Conservation (phyloP, 257 asterid species). For the Salvia hispanica region DNA sequence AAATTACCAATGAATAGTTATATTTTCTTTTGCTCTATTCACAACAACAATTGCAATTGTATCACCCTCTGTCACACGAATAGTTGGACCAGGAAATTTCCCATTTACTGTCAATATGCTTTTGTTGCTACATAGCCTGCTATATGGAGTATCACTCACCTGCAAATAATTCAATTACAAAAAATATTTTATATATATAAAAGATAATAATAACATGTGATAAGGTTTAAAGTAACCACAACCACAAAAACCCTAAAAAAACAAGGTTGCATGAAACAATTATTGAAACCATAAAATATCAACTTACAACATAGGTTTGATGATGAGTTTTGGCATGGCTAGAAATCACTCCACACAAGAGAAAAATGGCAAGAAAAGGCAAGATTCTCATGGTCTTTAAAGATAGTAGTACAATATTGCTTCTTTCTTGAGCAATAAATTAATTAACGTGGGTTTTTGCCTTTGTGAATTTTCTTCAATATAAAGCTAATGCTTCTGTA, state of each 20-base stretch:
- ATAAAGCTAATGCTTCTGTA: background rate
- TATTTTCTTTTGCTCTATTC: slow-evolving; percentile 41
- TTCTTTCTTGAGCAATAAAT: background rate
- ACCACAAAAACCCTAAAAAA: background rate
- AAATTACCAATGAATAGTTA: slow-evolving; percentile 53
- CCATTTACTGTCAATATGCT: slow-evolving; percentile 56
- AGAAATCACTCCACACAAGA: slow-evolving; percentile 27
- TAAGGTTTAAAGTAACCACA: background rate
- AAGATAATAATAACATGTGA: background rate
- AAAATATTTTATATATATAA: background rate
- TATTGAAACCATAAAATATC: too few relatives aligned
- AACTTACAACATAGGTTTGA: slow-evolving; percentile 36
- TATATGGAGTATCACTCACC: slow-evolving; percentile 41
- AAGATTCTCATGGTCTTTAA: slow-evolving; percentile 13
- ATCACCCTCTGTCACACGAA: slow-evolving; percentile 42
- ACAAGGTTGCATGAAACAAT: too few relatives aligned
- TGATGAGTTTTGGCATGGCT: slow-evolving; percentile 37
- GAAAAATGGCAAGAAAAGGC: slow-evolving; percentile 25
- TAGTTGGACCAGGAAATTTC: slow-evolving; percentile 59
- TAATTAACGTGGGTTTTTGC: background rate
- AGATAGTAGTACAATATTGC: background rate
- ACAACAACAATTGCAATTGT: slow-evolving; percentile 38
- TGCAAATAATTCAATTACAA: slow-evolving; percentile 18
- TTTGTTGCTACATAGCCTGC: slow-evolving; percentile 47
- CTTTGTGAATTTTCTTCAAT: background rate